phyloP scores from a whole-genome alignment of 768 basidiomycete genomes.

The Cyclocybe aegerita region DNA sequence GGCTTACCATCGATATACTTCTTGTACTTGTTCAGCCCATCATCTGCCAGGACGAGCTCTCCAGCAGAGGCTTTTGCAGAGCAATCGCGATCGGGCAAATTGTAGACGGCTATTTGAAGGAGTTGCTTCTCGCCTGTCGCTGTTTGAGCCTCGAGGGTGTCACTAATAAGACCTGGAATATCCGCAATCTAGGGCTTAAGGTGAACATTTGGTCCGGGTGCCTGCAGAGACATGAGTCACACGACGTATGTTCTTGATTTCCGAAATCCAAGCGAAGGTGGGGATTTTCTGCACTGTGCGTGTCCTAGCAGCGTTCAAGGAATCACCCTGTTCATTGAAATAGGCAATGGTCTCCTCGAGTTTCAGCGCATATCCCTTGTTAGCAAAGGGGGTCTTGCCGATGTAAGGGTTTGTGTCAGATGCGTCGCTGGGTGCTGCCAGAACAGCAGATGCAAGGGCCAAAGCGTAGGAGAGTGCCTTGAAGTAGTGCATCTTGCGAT shows the following conservation, averaged over 20 bases:
- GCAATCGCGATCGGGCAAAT: conserved; percentile 35
- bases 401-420: conserved; percentile 16
- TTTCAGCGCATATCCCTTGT: conserved; percentile 16
- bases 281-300: conserved; percentile 16
- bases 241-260: neutral
- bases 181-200: neutral
- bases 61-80: conserved; percentile 30
- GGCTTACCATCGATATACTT: conserved; percentile 24
- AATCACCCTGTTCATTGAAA: conserved; percentile 12
- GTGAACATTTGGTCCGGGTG: neutral
- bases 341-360: conserved; percentile 17
- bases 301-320: conserved; percentile 15
- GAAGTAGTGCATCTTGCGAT: neutral
- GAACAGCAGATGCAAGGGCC: neutral
- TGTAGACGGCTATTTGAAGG: conserved; percentile 31
- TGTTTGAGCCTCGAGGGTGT: conserved; percentile 9
- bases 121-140: conserved; percentile 18
- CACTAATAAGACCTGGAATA: conserved; percentile 2
- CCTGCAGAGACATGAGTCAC: neutral
- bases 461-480: conserved; percentile 3
- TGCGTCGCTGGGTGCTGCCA: neutral
- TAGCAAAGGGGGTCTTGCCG: conserved; percentile 12
- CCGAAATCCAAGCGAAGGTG: conserved; percentile 20
- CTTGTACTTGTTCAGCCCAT: conserved; percentile 30
- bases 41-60: conserved; percentile 26